phyloP scores from a whole-genome alignment of 148 eudicot species.

The Selenicereus undatus region DNA sequence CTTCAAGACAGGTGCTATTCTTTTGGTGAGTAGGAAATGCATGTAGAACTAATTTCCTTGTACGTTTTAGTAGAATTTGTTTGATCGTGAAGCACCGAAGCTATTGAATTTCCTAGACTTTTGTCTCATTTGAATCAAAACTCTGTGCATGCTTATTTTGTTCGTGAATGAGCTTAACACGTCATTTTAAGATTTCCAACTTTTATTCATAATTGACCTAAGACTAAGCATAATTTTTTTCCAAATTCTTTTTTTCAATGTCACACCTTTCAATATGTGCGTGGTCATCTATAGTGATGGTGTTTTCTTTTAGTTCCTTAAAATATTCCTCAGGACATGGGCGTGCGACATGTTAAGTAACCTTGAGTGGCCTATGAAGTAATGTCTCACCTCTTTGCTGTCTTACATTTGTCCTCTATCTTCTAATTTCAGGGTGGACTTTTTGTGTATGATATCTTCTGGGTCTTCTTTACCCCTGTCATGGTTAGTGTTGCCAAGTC shows the following conservation, averaged over 20 bases:
- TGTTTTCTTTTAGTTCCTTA: neutral
- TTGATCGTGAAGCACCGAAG: neutral
- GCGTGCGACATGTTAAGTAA: neutral
- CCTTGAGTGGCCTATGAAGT: neutral
- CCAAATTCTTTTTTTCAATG: neutral
- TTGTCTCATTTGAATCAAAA: neutral
- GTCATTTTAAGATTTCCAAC: neutral
- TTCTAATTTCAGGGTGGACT: slow-evolving; percentile 74
- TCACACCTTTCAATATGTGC: neutral
- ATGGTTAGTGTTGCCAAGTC: slow-evolving; percentile 99
- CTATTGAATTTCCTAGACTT: neutral
- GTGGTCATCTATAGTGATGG: neutral
- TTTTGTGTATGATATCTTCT: slow-evolving; percentile 90
- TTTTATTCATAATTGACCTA: neutral
- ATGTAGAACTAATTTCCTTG: neutral
- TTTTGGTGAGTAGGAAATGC: slow-evolving; percentile 50
- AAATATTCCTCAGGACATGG: neutral
- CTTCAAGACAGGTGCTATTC: slow-evolving; percentile 95
- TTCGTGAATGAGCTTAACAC: neutral
- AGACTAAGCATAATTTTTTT: neutral
- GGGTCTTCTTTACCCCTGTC: slow-evolving; percentile 99
- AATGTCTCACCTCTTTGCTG: neutral
- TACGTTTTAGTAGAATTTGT: slow-evolving; percentile 5
- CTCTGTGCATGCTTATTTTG: neutral
- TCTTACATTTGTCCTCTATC: slow-evolving; percentile 10